Percentiles rank a stretch among this genome's conserved stretches.
These are phyloP conservation scores for Pseudopyricularia javanii DNA, from an alignment of 2,329 filamentous ascomycete genomes.

Conservation along the genomic window DNA sequence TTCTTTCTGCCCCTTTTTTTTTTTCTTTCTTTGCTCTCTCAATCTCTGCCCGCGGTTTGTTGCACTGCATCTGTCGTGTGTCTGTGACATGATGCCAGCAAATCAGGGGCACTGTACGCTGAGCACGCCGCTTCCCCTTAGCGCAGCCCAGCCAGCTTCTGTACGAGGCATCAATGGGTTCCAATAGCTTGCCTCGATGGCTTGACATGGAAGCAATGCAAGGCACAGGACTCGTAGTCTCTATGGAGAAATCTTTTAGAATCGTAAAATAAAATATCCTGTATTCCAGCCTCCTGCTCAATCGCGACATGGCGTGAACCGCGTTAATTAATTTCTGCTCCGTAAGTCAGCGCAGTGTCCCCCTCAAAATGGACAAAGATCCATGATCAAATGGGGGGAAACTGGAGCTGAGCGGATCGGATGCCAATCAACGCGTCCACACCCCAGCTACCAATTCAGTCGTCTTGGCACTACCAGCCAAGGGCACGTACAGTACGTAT, in stretches of 20 bases:
- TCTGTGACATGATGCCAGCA: not conserved
- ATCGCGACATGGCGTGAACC: not conserved
- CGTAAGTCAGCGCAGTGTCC: too few species aligned
- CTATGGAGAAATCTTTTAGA: too few species aligned
- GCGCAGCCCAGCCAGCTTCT: not conserved
- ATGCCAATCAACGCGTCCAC: constrained; percentile 5
- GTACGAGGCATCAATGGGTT: not conserved
- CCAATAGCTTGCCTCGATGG: not conserved
- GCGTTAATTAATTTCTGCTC: not conserved
- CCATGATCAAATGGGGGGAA: not conserved
- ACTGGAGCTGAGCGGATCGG: not conserved
- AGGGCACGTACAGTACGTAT: too few species aligned
- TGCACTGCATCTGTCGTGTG: not conserved
- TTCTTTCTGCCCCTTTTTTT: not conserved
- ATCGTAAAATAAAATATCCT: too few species aligned
- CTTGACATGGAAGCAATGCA: not conserved
- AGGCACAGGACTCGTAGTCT: too few species aligned
- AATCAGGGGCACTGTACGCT: not conserved
- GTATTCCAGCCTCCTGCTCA: too few species aligned
- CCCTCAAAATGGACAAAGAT: too few species aligned
- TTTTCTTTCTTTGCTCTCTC: not conserved
- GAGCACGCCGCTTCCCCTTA: not conserved
- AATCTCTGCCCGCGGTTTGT: not conserved
- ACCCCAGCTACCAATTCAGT: too few species aligned
- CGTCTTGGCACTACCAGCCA: too few species aligned